These are phyloP conservation scores for Cyathus pygmaeus DNA, from an alignment of 1,284 basidiomycete species.

Conservation along the genomic window DNA sequence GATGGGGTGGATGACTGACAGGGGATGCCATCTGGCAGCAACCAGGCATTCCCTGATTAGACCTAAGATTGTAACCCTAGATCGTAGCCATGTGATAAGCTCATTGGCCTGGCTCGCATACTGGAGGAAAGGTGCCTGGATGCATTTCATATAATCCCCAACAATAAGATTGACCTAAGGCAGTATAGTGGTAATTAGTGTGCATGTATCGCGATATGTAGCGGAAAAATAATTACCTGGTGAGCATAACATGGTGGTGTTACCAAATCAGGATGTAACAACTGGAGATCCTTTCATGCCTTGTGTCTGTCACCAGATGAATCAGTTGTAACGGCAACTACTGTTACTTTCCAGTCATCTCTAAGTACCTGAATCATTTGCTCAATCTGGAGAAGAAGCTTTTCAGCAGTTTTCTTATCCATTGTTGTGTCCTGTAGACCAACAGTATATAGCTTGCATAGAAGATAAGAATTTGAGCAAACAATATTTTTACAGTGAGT, in stretches of 20 bases:
- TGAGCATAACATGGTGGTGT: constrained; percentile 46
- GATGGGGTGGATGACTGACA: constrained; percentile 26
- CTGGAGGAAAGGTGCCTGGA: constrained; percentile 10
- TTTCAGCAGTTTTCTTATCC: constrained; percentile 38
- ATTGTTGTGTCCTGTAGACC: constrained; percentile 34
- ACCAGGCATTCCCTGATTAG: constrained; percentile 17
- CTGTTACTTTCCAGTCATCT: constrained; percentile 22
- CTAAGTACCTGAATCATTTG: constrained; percentile 17
- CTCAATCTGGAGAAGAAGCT: constrained; percentile 28
- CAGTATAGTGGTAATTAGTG: not conserved
- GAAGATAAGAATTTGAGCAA: not conserved
- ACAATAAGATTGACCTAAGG: constrained; percentile 45
- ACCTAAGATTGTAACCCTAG: constrained; percentile 22
- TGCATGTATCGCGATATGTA: not conserved
- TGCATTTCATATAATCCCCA: constrained; percentile 38
- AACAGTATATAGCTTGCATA: constrained; percentile 31
- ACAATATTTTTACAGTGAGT: not conserved
- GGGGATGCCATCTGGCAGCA: not conserved
- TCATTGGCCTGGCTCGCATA: constrained; percentile 18
- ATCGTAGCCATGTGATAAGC: constrained; percentile 35
- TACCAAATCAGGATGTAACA: constrained; percentile 29
- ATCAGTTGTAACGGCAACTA: constrained; percentile 42
- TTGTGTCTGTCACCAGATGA: constrained; percentile 44
- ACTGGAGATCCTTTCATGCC: constrained; percentile 21
- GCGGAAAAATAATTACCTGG: constrained; percentile 31